Base-by-base conservation (phyloP, 352 stramenopile species). In the Phytophthora cactorum region DNA sequence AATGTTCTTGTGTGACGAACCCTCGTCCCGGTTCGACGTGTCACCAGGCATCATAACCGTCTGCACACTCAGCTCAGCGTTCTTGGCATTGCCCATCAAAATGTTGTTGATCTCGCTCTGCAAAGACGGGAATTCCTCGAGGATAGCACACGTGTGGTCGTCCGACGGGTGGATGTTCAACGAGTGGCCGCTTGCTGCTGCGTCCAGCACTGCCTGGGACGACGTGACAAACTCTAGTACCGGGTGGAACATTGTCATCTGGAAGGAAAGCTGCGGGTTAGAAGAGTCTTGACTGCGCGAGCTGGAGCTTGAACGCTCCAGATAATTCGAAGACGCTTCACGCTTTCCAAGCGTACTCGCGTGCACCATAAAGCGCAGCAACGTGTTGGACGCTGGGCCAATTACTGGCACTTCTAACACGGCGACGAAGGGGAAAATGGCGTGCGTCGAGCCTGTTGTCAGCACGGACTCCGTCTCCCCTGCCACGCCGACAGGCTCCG, bases 11-110 rank as follows among this genome's bases (percentile, higher is more conserved):
- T 96, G 88, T 9, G 82, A 79, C 4, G 86, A 78, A 63, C 75
- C 31, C 11, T 94, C 86, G n/a, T 93, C 88, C 11, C 88, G 88
- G 6, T 78, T 83, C 12, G 78, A 72, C 51, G 84, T 83, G 15
- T 93, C 86, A 9, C 87, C 88, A 17, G 86, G 84, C 88, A 96
- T 95, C 82, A 93, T 93, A 31, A 96, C 88, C 0, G 88, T 96
- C 59, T 92, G 85, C 7, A 96, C 86, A 64, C 86, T 93, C 44
- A 96, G 66, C 64, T 96, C 86, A 0, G 88, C 85, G 53, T 95
- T 95, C 54, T 87, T 88, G 12, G 76, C 75, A 50, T 95, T 88
- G 25, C 84, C 85, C 54, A 81, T 72, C 9, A 95, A 72, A 31
- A 95, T 81, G 44, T 38, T 75, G 44, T 95, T 79, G 27, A 95